Conservation (phyloP, 495 filamentous ascomycete species). For the Poronia punctata region DNA sequence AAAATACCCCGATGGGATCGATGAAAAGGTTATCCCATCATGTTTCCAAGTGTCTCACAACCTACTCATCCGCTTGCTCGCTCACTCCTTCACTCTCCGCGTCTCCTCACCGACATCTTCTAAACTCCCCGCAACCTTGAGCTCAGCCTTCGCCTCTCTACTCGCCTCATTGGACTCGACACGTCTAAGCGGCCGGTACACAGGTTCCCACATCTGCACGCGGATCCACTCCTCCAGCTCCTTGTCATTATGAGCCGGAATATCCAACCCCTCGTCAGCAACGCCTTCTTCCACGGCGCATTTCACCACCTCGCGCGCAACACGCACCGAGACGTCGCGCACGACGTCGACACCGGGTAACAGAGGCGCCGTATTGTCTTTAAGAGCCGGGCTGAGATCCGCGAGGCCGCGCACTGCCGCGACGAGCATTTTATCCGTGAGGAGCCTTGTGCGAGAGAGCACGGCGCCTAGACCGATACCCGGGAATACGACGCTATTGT, state of each 20-base stretch:
- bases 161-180: constrained; percentile 45
- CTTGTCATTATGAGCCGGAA: constrained; percentile 46
- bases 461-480: constrained; percentile 79
- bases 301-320: constrained; percentile 73
- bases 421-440: constrained; percentile 77
- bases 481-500: constrained; percentile 83
- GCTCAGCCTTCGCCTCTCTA: constrained; percentile 52
- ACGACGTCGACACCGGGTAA: constrained; percentile 74
- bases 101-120: constrained; percentile 8
- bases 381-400: constrained; percentile 59
- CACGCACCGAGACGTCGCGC: constrained; percentile 65
- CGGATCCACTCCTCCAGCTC: constrained; percentile 74
- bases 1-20: too few species aligned
- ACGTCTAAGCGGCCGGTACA: constrained; percentile 57
- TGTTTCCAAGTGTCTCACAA: too few species aligned
- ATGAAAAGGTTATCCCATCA: too few species aligned
- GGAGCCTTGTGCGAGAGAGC: constrained; percentile 51
- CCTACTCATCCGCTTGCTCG: too few species aligned
- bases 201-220: constrained; percentile 86
- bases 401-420: constrained; percentile 70
- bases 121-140: constrained; percentile 42
- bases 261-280: constrained; percentile 46
- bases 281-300: constrained; percentile 63
- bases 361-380: constrained; percentile 42
- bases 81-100: constrained; percentile 2